phyloP scores from a whole-genome alignment of 2,329 filamentous ascomycete species.

The Talaromyces amestolkiae region DNA sequence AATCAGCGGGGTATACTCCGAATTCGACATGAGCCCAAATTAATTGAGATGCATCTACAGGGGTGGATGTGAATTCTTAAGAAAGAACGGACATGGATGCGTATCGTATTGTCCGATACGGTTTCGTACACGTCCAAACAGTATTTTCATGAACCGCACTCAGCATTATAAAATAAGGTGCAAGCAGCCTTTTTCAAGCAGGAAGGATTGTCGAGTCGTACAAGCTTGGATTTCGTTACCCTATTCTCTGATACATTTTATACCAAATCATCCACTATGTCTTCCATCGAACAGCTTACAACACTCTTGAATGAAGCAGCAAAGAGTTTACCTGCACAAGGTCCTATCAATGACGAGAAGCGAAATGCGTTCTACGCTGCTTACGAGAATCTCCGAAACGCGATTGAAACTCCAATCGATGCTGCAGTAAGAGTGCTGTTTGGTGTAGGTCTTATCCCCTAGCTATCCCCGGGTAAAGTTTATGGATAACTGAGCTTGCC shows the following conservation, averaged over 20 bases:
- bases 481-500: neutral
- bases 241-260: neutral
- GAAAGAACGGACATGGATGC: neutral
- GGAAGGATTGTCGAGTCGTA: neutral
- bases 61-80: neutral
- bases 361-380: neutral
- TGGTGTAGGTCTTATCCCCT: neutral
- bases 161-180: neutral
- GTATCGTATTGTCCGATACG: neutral
- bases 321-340: neutral
- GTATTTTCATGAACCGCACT: neutral
- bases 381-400: neutral
- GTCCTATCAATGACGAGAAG: neutral
- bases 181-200: neutral
- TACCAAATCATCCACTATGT: neutral
- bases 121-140: neutral
- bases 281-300: neutral
- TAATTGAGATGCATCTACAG: neutral
- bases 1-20: neutral
- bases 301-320: neutral
- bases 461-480: neutral
- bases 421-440: neutral
- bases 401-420: neutral
- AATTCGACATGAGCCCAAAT: neutral
- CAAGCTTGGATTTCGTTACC: neutral